Conservation (phyloP, 2,329 filamentous ascomycete species). For the Fusarium acutatum region DNA sequence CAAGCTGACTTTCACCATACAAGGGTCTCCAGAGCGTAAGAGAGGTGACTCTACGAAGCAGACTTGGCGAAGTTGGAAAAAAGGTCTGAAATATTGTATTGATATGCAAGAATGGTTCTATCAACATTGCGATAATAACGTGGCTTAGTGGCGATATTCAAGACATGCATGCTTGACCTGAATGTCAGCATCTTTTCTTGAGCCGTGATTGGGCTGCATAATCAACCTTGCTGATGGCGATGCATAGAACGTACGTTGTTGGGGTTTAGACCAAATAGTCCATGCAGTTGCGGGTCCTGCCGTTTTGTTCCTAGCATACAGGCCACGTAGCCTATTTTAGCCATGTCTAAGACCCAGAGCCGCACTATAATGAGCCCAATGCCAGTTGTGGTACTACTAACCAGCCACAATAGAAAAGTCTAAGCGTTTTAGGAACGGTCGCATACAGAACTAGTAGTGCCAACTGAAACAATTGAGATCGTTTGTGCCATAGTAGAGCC, state of each 20-base stretch:
- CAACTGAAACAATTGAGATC: not conserved
- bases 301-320: not conserved
- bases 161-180: not conserved
- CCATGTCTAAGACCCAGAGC: fast-evolving
- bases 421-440: not conserved
- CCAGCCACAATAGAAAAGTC: not conserved
- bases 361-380: not conserved
- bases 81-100: not conserved
- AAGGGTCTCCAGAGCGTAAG: not conserved
- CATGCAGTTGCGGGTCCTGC: not conserved
- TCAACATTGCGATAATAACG: not conserved
- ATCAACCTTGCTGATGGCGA: not conserved
- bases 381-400: not conserved
- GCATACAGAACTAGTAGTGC: not conserved
- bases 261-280: not conserved
- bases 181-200: not conserved
- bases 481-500: not conserved
- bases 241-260: not conserved
- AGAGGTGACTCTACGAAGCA: not conserved
- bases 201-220: not conserved
- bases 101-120: not conserved
- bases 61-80: not conserved
- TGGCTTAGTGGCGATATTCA: not conserved
- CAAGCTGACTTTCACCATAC: not conserved
- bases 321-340: not conserved